Evolutionary conservation across 495 filamentous ascomycete species (phyloP), one percentile per base, ranked within the genome.

Genomic region (Geoglossum glabrum): DNA sequence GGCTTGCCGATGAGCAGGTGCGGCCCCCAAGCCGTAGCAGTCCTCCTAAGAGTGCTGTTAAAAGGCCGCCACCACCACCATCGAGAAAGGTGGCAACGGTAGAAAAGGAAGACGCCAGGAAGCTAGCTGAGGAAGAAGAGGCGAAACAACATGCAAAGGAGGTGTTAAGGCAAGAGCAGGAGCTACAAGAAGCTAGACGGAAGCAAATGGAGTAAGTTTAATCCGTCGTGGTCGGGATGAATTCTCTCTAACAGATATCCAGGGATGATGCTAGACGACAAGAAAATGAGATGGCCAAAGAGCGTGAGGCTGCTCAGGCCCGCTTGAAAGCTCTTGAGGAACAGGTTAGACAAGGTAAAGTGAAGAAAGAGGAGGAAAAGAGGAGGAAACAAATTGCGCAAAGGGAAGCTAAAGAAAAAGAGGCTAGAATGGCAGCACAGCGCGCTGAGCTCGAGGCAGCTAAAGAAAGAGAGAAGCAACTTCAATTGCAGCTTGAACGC

Each of bases 351-450:
- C 85, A 88, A 68, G 90, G 90, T 57, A 96, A 96, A 71, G 71
- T 97, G n/a, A 93, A 90, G 76, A 95, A 92, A 67, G 83, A 90
- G 63, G 93, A 97, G 68, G 93, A 95, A 72, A 95, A 90, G 72
- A 82, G 80, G 21, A 81, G 81, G 62, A 90, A 85, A 72, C 88
- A 95, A 68, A 90, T 89, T 51, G 87, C 90, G 9, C 72, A 86
- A 61, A 81, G 83, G 54, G 85, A 87, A 64, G 84, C 90, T 25
- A 89, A 86, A 64, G 87, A 95, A 64, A 90, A 95, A 64, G 89
- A 99, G 69, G 77, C 80, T 28, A 80, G 82, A 65, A 73, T 97
- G 52, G 85, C 85, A 49, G 82, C 84, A 45, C 90, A 94, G 63
- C 81, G 87, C 61, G 89, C 86, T 23, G 92, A 99, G 68, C 81